phyloP scores from a whole-genome alignment of 305 asterid species.

The Fraxinus angustifolia region DNA sequence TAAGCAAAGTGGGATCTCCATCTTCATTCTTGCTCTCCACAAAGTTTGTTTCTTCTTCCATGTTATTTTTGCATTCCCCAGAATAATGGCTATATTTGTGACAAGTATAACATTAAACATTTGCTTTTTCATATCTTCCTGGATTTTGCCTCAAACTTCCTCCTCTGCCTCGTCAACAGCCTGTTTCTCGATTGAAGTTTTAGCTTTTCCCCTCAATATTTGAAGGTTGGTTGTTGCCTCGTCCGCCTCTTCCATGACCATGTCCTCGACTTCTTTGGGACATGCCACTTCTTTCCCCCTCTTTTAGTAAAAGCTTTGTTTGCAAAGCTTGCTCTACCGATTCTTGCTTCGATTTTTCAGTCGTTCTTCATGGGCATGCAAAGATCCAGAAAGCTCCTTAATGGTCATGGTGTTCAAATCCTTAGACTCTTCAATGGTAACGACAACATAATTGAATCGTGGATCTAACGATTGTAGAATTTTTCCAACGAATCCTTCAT shows the following conservation, averaged over 20 bases:
- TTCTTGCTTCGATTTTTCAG: neutral
- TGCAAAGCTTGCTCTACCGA: neutral
- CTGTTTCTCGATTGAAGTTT: neutral
- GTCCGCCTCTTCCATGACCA: neutral
- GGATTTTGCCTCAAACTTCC: neutral
- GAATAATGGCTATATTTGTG: too few species aligned
- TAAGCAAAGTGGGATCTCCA: too few species aligned
- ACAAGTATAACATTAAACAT: too few species aligned
- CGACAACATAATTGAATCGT: neutral
- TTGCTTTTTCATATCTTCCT: too few species aligned
- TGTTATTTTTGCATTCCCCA: too few species aligned
- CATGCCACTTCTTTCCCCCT: neutral
- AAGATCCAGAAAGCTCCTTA: neutral
- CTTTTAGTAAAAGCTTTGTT: neutral
- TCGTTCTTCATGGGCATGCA: neutral
- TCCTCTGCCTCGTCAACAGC: neutral
- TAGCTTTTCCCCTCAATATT: neutral
- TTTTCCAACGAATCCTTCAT: neutral
- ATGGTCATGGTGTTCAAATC: constrained; percentile 13
- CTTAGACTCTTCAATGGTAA: constrained; percentile 14
- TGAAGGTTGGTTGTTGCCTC: neutral
- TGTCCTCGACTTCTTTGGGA: neutral
- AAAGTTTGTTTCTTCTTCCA: too few species aligned
- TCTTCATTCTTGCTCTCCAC: too few species aligned
- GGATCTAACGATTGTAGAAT: neutral